Evolutionary conservation across 2,329 filamentous ascomycete genomes (phyloP), one percentile per base, ranked within the genome.

Genomic region (Colletotrichum graminicola): DNA sequence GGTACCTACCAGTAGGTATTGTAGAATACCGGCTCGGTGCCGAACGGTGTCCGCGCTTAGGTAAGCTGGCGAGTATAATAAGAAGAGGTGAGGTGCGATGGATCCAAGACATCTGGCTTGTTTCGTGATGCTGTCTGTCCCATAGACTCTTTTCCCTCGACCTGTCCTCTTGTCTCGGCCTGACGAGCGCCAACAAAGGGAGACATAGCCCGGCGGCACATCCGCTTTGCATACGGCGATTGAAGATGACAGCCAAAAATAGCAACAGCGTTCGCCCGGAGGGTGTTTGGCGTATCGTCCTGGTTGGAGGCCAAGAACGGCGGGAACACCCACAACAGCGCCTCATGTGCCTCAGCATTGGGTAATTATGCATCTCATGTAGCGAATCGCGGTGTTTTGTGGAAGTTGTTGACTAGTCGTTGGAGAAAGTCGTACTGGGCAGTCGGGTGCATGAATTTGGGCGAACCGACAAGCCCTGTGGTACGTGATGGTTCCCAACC

Each of bases 281-380:
- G 66, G 67, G 59, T 68, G 59, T 63, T 68, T 55, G 52, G 57
- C 52, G 39, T 64, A 54, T 64, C 39, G 59, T 41, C 60, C 43
- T 51, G 47, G 66, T 64, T 69, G 69, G 65, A 18, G 39, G 41
- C 47, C 34, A 52, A 21, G 16, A 67, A 63, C 43, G 52, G 16
- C 29, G 32, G 51, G 47, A 60, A 39, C 47, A 69, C 26, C 57
- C 36, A 51, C 39, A 12, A 36, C 51, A 21, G 43, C 8, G 6
- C 64, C 45, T 60, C 41, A 21, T 32, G 61, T 36, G 32, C 23
- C 32, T 41, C 45, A 49, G 69, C 69, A 69, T 64, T 56, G 47
- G 47, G 45, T 51, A 29, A 60, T 64, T 41, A 54, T 60, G 36
- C 57, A 56, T 23, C 32, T n/a, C 23, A 11, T 18, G 32, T 41